Evolutionary conservation across 2,329 filamentous ascomycete genomes (phyloP), one percentile per base, ranked within the genome.

Genomic region (Neospermospora avenae): DNA sequence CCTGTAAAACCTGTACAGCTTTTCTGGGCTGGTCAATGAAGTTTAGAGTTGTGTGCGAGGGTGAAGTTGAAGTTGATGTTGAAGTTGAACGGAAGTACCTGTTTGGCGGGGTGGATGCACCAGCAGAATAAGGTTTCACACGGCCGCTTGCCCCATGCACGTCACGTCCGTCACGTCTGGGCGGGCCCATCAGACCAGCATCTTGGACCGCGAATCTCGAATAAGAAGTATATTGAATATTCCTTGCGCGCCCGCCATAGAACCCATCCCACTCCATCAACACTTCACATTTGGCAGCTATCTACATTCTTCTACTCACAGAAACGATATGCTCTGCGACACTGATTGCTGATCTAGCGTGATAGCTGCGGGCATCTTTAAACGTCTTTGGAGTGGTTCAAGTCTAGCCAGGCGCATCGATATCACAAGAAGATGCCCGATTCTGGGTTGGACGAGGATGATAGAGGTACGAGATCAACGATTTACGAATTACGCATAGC

Each of bases 361-460:
- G 28, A 35, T 51, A 35, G 48, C 48, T 31, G 28, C 28, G 28
- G 28, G n/a, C 31, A 51, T 28, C 28, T 35, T n/a, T 51, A 28
- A 51, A 31, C 2, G 8, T 16, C 28, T 51, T 35, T 1, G 39
- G 22, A 35, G 48, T 24, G 7, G 48, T 28, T 51, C 18, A 10
- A 4, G 7, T 5, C n/a, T 14, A 1, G 31, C 18, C 48, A 37
- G 31, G 48, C 48, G 48, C 31, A 28, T 51, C 18, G 3, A 16
- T 7, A 6, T 20, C 18, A 51, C 48, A 16, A 13, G 44, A 69
- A 63, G 20, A 72, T 72, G 70, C 65, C 64, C 37, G 68, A 65
- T 14, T 73, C 71, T 48, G 57, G 64, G 39, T 58, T 72, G 16
- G 71, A 72, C 48, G 70, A 73, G 45, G 71, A 73, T 65, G 71